A percentile compares a stretch with the other conserved stretches of the same genome.
Evolutionary conservation across 225 moss, liverwort and hornwort genomes (phyloP).

Genomic region (Thuidium tamariscinum): DNA sequence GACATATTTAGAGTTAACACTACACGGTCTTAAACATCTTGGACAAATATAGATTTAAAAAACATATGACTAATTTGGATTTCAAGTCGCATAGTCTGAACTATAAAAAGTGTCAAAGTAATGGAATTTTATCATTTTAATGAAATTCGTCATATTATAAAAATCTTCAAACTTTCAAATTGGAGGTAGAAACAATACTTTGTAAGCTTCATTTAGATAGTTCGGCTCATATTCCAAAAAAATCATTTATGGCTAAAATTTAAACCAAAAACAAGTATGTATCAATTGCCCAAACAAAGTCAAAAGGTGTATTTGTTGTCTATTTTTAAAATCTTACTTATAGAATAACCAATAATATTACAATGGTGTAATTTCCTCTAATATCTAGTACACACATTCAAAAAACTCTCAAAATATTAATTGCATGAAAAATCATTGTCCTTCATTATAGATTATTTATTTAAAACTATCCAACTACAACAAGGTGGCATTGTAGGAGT

Average conservation of each 20-base stretch:
- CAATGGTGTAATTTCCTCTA: rapidly evolving
- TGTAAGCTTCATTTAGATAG: not conserved
- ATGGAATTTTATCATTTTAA: too few relatives aligned
- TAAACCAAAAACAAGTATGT: rapidly evolving
- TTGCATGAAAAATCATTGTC: not conserved
- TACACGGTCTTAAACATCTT: too few relatives aligned
- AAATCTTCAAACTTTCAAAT: not conserved
- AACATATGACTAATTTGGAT: too few relatives aligned
- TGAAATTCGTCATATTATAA: too few relatives aligned
- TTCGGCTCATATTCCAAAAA: not conserved
- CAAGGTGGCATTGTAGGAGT: too few relatives aligned
- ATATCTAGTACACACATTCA: rapidly evolving
- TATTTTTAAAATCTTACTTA: not conserved
- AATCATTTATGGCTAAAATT: not conserved
- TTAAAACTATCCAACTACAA: too few relatives aligned
- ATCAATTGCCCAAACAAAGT: not conserved
- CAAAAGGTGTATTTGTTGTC: not conserved
- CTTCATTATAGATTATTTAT: too few relatives aligned
- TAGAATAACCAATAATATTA: not conserved
- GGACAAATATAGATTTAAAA: too few relatives aligned
- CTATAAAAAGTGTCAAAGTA: too few relatives aligned
- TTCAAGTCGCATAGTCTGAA: too few relatives aligned
- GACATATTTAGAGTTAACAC: too few relatives aligned
- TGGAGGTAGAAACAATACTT: not conserved
- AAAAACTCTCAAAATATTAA: not conserved